Conservation (phyloP, 768 basidiomycete species). For the Gyrodon lividus region DNA sequence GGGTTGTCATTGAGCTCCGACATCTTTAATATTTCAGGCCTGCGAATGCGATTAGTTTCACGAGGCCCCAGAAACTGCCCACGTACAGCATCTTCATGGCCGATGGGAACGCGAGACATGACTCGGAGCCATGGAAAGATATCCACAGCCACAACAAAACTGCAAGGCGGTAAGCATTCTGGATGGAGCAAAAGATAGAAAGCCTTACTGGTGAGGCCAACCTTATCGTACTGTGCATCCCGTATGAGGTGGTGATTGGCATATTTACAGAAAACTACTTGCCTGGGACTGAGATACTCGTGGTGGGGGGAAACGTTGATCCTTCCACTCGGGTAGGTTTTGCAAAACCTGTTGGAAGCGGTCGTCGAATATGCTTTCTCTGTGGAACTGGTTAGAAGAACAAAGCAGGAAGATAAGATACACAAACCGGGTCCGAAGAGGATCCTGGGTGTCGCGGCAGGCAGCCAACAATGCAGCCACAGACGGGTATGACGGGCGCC, state of each 20-base stretch:
- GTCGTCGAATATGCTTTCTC: constrained; percentile 54
- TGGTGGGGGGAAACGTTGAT: constrained; percentile 79
- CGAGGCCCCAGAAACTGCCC: not conserved
- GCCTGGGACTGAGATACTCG: constrained; percentile 81
- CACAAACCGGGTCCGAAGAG: constrained; percentile 58
- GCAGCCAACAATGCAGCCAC: constrained; percentile 53
- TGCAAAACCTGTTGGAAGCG: constrained; percentile 55
- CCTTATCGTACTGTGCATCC: constrained; percentile 71
- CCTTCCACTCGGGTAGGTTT: constrained; percentile 67
- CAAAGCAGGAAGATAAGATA: not conserved
- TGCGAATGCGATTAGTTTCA: constrained; percentile 30
- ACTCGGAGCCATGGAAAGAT: constrained; percentile 71
- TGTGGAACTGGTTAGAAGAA: constrained; percentile 25
- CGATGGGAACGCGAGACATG: constrained; percentile 75
- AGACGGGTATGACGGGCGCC: constrained; percentile 67
- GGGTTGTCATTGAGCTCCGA: constrained; percentile 85
- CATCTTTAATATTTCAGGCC: constrained; percentile 87
- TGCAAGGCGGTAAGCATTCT: constrained; percentile 32
- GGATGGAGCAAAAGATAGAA: not conserved
- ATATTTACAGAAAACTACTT: constrained; percentile 11
- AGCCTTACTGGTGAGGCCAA: constrained; percentile 74
- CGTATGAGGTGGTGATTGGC: constrained; percentile 12
- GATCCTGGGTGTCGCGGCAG: constrained; percentile 51
- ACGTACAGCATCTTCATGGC: constrained; percentile 74
- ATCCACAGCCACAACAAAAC: constrained; percentile 81